Base-by-base conservation (phyloP, 306 rosid genomes). In the Acmispon strigosus region DNA sequence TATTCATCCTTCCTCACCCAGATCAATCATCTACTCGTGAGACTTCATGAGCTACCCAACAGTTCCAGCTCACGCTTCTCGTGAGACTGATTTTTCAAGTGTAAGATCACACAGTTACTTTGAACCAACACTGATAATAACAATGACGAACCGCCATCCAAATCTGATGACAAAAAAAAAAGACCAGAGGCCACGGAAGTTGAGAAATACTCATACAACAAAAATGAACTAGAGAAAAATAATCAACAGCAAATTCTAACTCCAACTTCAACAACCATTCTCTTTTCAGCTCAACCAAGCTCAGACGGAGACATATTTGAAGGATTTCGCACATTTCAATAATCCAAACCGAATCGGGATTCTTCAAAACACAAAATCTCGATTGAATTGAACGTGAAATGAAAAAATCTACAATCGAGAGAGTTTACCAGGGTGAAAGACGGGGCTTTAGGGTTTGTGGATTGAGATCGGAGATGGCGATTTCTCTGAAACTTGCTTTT, bases 1-100 rank as follows among this genome's bases (percentile, higher is more conserved):
- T 89, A 83, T 94, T 87, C 98, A 94, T 94, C 83, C 87, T 90
- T 82, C 87, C 80, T 77, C 57, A 8, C 64, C 62, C 20, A 61
- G 70, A 65, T 68, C 37, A 32, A 32, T 8, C 37, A 32, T 32
- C 41, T 72, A 57, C 22, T 39, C 27, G 72, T 77, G 84, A 80
- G 24, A 66, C 87, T 73, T 70, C 77, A 43, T 17, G 51, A 66
- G 58, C 82, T 75, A 49, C 73, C 42, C 51, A 43, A 72, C 15
- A 75, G 64, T 50, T 80, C 79, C 83, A 32, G 82, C 78, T 85
- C 85, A 76, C 84, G 73, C 81, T 79, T 77, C 53, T 37, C 59
- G 47, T 14, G 44, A 68, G 29, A 65, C 78, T 73, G 62, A 22
- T 22, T 15, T 32, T 39, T n/a, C 80, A 81, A 76, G 43, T 50